These are phyloP conservation scores for Telfairia occidentalis DNA, from an alignment of 331 rosid genomes.

Conservation along the genomic window DNA sequence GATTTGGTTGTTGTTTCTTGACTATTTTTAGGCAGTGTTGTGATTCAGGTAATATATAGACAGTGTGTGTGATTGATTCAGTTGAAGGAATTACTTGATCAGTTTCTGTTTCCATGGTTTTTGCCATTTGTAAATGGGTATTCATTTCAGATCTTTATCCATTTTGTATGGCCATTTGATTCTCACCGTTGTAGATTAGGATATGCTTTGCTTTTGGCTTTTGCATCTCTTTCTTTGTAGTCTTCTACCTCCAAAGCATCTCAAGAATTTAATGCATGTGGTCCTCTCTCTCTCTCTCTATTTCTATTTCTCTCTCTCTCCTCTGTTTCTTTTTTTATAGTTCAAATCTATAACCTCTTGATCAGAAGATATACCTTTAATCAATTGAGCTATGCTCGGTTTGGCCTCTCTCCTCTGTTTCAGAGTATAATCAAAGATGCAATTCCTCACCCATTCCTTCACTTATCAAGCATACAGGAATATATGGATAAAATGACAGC, in stretches of 20 bases:
- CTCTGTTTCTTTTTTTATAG: too few relatives aligned
- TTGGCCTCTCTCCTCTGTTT: too few relatives aligned
- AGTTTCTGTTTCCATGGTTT: too few relatives aligned
- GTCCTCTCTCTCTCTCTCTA: slow-evolving; percentile 8
- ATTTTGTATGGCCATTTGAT: slow-evolving; percentile 10
- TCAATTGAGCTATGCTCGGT: too few relatives aligned
- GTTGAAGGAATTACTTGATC: not conserved
- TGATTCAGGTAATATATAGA: too few relatives aligned
- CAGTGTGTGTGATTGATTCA: too few relatives aligned
- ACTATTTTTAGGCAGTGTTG: not conserved
- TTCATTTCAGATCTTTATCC: not conserved
- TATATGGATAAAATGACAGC: not conserved
- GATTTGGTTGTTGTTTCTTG: not conserved
- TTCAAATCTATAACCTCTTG: too few relatives aligned
- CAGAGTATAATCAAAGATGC: not conserved
- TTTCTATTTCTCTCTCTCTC: not conserved
- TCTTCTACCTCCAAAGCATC: not conserved
- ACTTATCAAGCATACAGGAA: not conserved
- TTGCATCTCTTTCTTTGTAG: slow-evolving; percentile 12
- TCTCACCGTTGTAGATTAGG: slow-evolving; percentile 11
- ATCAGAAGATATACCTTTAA: too few relatives aligned
- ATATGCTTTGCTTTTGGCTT: slow-evolving; percentile 14
- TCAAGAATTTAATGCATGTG: slow-evolving; percentile 10
- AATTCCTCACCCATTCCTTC: slow-evolving; percentile 4
- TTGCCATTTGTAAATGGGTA: too few relatives aligned